phyloP scores from a whole-genome alignment of 768 basidiomycete genomes.

The Aureoboletus auriporus region DNA sequence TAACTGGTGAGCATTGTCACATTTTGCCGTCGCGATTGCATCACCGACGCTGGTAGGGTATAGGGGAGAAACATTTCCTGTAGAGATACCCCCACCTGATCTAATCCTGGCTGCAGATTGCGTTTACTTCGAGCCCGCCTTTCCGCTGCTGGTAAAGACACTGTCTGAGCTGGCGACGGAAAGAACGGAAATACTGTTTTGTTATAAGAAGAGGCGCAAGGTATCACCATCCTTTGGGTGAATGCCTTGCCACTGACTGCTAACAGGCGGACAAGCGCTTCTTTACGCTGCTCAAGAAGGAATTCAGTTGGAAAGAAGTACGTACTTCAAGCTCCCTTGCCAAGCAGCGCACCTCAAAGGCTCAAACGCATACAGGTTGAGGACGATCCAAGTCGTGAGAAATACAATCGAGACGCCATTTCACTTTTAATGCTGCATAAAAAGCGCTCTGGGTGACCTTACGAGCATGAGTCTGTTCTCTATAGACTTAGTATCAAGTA shows the following conservation, averaged over 20 bases:
- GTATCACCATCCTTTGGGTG: constrained; percentile 34
- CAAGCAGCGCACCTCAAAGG: constrained; percentile 2
- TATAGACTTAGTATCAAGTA: constrained; percentile 1
- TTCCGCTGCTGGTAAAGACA: constrained; percentile 81
- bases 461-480: constrained; percentile 1
- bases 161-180: constrained; percentile 57
- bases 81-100: constrained; percentile 47
- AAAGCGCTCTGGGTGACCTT: constrained; percentile 3
- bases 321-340: constrained; percentile 3
- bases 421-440: constrained; percentile 45
- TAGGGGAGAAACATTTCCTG: constrained; percentile 66
- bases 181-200: constrained; percentile 74
- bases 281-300: constrained; percentile 73
- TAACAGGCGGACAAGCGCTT: constrained; percentile 83
- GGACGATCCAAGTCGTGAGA: constrained; percentile 57
- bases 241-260: background rate
- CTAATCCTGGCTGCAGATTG: constrained; percentile 90
- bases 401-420: constrained; percentile 64
- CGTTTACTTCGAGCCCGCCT: constrained; percentile 93
- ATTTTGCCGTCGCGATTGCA: background rate
- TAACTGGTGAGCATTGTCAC: constrained; percentile 60
- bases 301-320: constrained; percentile 72
- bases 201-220: constrained; percentile 92
- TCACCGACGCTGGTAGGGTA: background rate
- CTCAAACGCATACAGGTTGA: constrained; percentile 39